These are phyloP conservation scores for Actinidia arguta DNA, from an alignment of 179 eudicot genomes.

Conservation along the genomic window DNA sequence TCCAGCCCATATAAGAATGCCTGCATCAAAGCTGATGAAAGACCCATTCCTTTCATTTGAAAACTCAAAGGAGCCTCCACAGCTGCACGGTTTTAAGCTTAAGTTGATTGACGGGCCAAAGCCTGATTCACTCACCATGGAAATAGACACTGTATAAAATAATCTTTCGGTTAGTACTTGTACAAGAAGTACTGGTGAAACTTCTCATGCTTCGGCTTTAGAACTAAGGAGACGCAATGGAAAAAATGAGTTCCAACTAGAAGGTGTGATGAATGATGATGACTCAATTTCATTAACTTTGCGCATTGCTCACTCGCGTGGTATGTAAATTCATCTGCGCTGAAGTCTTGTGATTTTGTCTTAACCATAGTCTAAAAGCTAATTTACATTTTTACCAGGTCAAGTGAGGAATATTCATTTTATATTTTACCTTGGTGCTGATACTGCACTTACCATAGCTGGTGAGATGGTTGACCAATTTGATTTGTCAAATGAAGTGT, in stretches of 20 bases:
- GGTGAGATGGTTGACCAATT: conserved; percentile 77
- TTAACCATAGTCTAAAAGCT: conserved; percentile 6
- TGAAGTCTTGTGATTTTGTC: neutral
- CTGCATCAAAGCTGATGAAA: conserved; percentile 69
- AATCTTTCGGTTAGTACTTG: conserved; percentile 35
- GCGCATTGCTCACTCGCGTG: conserved; percentile 47
- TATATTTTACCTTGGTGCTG: conserved; percentile 48
- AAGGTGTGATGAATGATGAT: conserved; percentile 52
- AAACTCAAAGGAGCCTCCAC: conserved; percentile 35
- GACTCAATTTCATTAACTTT: conserved; percentile 52
- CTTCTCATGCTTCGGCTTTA: conserved; percentile 32
- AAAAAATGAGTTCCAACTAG: conserved; percentile 48
- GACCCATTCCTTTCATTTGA: conserved; percentile 63
- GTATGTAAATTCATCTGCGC: conserved; percentile 39
- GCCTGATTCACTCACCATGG: conserved; percentile 54
- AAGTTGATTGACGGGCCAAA: conserved; percentile 27
- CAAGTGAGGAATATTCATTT: conserved; percentile 57
- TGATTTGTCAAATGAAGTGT: conserved; percentile 52
- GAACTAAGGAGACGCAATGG: conserved; percentile 44
- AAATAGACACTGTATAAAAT: conserved; percentile 46
- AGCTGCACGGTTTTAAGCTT: conserved; percentile 23
- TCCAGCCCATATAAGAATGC: conserved; percentile 58
- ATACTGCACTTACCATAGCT: conserved; percentile 62
- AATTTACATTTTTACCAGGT: conserved; percentile 46
- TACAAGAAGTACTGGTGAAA: conserved; percentile 41